Conservation (phyloP, 768 basidiomycete species). For the Russula brevipes region DNA sequence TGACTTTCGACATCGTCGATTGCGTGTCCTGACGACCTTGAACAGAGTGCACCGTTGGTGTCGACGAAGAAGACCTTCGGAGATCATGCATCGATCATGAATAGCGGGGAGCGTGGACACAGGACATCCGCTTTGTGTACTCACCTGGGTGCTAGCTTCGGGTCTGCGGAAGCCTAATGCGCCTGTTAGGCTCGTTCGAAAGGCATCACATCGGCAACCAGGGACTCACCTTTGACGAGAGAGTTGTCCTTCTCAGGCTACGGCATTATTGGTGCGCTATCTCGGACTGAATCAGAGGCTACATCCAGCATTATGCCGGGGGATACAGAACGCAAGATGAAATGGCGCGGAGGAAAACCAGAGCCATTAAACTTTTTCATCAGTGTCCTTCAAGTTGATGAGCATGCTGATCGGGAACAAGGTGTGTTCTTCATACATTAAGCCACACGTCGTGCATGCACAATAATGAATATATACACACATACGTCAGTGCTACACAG, state of each 20-base stretch:
- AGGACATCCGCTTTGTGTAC: constrained; percentile 15
- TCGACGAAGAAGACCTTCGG: constrained; percentile 82
- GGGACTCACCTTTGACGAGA: constrained; percentile 61
- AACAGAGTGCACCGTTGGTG: constrained; percentile 68
- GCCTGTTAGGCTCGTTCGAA: not conserved
- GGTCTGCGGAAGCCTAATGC: constrained; percentile 58
- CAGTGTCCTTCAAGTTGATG: constrained; percentile 2
- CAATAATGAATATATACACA: too few species aligned
- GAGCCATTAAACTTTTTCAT: constrained; percentile 18
- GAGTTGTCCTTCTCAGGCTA: constrained; percentile 73
- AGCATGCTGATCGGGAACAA: not conserved
- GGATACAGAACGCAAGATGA: constrained; percentile 53
- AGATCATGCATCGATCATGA: not conserved
- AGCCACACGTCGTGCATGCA: too few species aligned
- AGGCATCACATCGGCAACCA: not conserved
- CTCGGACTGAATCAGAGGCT: constrained; percentile 45
- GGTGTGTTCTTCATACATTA: too few species aligned
- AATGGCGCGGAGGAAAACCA: constrained; percentile 49
- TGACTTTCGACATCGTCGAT: constrained; percentile 76
- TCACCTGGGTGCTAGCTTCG: constrained; percentile 67
- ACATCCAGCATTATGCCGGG: constrained; percentile 57
- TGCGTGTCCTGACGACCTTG: constrained; percentile 74
- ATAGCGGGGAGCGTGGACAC: not conserved
- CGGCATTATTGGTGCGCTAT: constrained; percentile 58
- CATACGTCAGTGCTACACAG: too few species aligned